These are phyloP conservation scores for Pyrrhoderma lamaoense DNA, from an alignment of 1,284 basidiomycete genomes.

Conservation along the genomic window DNA sequence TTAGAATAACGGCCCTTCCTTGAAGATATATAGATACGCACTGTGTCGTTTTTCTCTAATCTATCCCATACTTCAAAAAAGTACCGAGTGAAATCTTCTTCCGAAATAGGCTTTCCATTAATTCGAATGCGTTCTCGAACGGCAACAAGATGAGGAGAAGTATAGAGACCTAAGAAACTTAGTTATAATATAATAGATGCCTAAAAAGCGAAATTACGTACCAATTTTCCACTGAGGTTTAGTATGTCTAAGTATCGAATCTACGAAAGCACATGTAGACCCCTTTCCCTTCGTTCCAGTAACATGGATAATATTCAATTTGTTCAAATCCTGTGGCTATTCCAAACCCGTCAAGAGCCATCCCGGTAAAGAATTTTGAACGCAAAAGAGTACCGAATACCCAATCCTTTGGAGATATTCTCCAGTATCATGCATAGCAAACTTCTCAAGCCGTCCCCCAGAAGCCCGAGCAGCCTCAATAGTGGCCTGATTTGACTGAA, in stretches of 20 bases:
- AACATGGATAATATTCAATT: constrained; percentile 91
- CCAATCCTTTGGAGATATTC: constrained; percentile 88
- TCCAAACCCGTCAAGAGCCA: no score
- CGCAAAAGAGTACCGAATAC: constrained; percentile 57
- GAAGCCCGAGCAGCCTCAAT: constrained; percentile 80
- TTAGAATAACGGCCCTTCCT: constrained; percentile 5
- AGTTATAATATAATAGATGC: no score
- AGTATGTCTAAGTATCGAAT: constrained; percentile 62
- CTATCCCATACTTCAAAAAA: constrained; percentile 98
- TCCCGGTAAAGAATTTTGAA: no score
- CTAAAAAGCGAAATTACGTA: constrained; percentile 26
- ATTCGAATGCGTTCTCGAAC: constrained; percentile 95
- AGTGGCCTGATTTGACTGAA: constrained; percentile 91
- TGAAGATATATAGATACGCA: constrained; percentile 24
- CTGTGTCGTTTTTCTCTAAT: constrained; percentile 62
- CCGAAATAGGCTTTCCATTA: constrained; percentile 85
- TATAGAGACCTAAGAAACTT: constrained; percentile 69
- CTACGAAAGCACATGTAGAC: constrained; percentile 89
- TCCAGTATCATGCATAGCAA: constrained; percentile 83
- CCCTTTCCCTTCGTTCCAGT: constrained; percentile 99
- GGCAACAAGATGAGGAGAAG: constrained; percentile 93
- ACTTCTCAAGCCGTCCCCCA: constrained; percentile 61
- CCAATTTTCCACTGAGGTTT: constrained; percentile 69
- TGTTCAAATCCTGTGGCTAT: constrained; percentile 81
- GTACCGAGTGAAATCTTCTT: constrained; percentile 82